Conservation (phyloP, 805 yeast species). For the Debaryomyces tyrocola region DNA sequence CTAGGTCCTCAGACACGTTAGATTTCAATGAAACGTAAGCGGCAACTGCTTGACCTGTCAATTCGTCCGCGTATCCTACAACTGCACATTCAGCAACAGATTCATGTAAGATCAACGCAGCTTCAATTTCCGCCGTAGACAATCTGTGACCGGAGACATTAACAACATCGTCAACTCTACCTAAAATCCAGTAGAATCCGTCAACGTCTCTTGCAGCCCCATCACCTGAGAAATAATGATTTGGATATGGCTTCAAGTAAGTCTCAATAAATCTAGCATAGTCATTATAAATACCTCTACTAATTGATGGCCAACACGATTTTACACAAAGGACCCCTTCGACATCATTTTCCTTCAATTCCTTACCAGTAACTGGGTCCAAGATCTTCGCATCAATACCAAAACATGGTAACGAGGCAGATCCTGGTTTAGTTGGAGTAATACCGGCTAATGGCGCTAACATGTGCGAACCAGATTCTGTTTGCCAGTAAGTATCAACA, state of each 20-base stretch:
- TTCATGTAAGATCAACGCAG: conserved; percentile 77
- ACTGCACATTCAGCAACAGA: conserved; percentile 95
- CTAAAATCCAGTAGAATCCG: conserved; percentile 97
- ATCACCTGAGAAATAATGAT: conserved; percentile 95
- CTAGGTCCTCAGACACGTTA: conserved; percentile 46
- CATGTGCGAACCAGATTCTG: conserved; percentile 95
- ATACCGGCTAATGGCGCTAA: conserved; percentile 95
- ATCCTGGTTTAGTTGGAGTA: conserved; percentile 94
- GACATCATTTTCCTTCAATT: conserved; percentile 80
- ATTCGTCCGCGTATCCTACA: conserved; percentile 89
- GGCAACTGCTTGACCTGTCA: conserved; percentile 96
- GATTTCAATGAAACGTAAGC: conserved; percentile 87
- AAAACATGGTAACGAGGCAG: conserved; percentile 95
- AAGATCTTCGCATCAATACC: conserved; percentile 89
- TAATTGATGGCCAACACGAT: conserved; percentile 97
- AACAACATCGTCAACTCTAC: conserved; percentile 98
- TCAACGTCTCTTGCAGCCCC: conserved; percentile 98
- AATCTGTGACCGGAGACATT: conserved; percentile 97
- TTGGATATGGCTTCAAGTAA: conserved; percentile 89
- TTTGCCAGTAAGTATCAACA: conserved; percentile 98
- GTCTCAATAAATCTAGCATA: conserved; percentile 87
- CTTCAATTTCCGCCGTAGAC: conserved; percentile 98
- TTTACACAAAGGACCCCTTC: conserved; percentile 95
- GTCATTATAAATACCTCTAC: conserved; percentile 91
- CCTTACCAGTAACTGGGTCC: conserved; percentile 90